Percentiles rank a stretch among this genome's conserved stretches.
Conservation (phyloP, 202 grass and related monocot species). For the Digitaria exilis region DNA sequence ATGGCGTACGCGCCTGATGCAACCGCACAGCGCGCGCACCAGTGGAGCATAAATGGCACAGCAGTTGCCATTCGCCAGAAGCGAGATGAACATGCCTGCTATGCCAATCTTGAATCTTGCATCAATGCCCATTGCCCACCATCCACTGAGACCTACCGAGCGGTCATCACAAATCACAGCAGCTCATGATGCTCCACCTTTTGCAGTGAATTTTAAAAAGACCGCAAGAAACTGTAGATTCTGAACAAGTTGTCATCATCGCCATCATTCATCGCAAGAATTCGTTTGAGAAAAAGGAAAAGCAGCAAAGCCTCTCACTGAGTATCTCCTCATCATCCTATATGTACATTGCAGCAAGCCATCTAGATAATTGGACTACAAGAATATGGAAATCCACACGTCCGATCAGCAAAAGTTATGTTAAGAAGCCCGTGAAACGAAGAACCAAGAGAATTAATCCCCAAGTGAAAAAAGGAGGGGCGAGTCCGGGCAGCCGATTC, state of each 20-base stretch:
- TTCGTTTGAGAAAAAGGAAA: constrained; percentile 5
- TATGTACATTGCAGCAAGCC: constrained; percentile 50
- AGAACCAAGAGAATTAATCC: constrained; percentile 27
- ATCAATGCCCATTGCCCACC: too few relatives aligned
- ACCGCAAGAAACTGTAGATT: not conserved
- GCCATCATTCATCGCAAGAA: not conserved
- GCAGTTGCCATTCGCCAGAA: not conserved
- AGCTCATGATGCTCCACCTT: not conserved
- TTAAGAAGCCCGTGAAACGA: constrained; percentile 22
- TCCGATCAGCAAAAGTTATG: constrained; percentile 25
- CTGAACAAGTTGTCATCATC: not conserved
- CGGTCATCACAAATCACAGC: not conserved
- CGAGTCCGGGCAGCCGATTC: not conserved
- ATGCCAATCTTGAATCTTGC: too few relatives aligned
- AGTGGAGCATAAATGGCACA: not conserved
- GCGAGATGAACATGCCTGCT: not conserved
- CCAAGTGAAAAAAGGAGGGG: not conserved
- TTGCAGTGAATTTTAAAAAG: not conserved
- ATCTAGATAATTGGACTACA: not conserved
- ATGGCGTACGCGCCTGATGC: not conserved
- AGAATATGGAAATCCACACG: constrained; percentile 35
- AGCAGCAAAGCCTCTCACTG: constrained; percentile 22
- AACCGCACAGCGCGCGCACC: not conserved
- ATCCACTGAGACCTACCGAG: not conserved
- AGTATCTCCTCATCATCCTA: constrained; percentile 23